Evolutionary conservation across 805 yeast species (phyloP).

Genomic region (Wickerhamomyces rabaulensis): DNA sequence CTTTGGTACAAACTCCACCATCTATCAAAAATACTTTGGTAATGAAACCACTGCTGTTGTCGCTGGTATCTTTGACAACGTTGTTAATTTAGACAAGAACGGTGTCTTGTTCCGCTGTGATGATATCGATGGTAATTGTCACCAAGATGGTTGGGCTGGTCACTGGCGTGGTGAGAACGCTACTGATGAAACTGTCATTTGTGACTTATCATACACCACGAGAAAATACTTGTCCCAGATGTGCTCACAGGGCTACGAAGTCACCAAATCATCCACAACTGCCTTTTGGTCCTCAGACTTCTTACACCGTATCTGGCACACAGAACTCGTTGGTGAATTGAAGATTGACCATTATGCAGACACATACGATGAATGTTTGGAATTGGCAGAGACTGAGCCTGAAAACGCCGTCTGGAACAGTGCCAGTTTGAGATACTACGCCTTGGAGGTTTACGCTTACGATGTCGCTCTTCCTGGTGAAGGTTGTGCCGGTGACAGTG

Average conservation of each 20-base stretch:
- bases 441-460: slow-evolving; percentile 28
- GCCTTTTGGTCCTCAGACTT: slow-evolving; percentile 33
- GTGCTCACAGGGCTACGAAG: slow-evolving; percentile 32
- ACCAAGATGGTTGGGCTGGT: slow-evolving; percentile 32
- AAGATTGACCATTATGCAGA: slow-evolving; percentile 33
- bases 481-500: slow-evolving; percentile 23
- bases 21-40: slow-evolving; percentile 34
- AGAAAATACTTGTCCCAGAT: slow-evolving; percentile 28
- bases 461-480: slow-evolving; percentile 23
- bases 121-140: slow-evolving; percentile 33
- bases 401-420: slow-evolving; percentile 32
- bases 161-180: slow-evolving; percentile 33
- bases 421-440: slow-evolving; percentile 27
- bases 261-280: slow-evolving; percentile 20
- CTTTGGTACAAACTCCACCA: slow-evolving; percentile 28
- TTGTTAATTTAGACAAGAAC: slow-evolving; percentile 29
- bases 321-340: slow-evolving; percentile 27
- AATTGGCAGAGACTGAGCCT: slow-evolving; percentile 27
- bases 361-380: slow-evolving; percentile 28
- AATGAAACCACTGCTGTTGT: slow-evolving; percentile 32
- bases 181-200: slow-evolving; percentile 35
- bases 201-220: slow-evolving; percentile 32
- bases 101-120: slow-evolving; percentile 35
- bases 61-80: slow-evolving; percentile 29
- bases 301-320: slow-evolving; percentile 35